Base-by-base conservation (phyloP, 306 rosid species). In the Prunus mira region DNA sequence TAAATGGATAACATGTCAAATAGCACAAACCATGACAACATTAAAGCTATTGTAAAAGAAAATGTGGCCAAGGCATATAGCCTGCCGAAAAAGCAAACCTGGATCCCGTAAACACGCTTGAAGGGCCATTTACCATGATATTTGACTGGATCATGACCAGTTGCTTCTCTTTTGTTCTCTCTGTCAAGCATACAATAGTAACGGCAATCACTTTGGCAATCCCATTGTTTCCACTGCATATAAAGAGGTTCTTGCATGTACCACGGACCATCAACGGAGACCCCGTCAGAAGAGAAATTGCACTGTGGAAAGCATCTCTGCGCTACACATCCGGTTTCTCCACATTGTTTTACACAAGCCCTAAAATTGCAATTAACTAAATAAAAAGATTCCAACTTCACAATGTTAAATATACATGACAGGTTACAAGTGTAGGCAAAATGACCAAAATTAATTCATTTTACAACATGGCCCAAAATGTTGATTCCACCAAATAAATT, bases 71-170 rank as follows among this genome's bases (percentile, higher is more conserved):
- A 28, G 47, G 63, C 43, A 66, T 25, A 70, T 54, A 47, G 28
- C 80, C 67, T 41, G 54, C 54, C 20, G 69, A 55, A 13, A 67
- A 46, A 30, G 73, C 93, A 81, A 79, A 90, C 97, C 96, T 92
- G 92, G 41, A 92, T 90, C 71, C 93, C 92, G 67, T 69, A 84
- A 41, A 87, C 75, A 54, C 91, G 91, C 88, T 67, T 64, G 76
- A 88, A 86, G 45, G 96, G 97, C 93, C 96, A 90, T 87, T 90
- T 92, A n/a, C 93, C 93, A 81, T 88, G 89, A 79, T 88, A 90
- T 84, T 92, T 88, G 72, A 88, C 86, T 17, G 91, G 93, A 72
- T 34, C 81, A 67, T 71, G 6, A 38, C 83, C 79, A 22, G 65
- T 83, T 62, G 74, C 78, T 79, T 81, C 86, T 82, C 93, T 84